A percentile compares a stretch with the other conserved stretches of the same genome.
Evolutionary conservation across 495 filamentous ascomycete species (phyloP).

Genomic region (Parathielavia appendiculata): DNA sequence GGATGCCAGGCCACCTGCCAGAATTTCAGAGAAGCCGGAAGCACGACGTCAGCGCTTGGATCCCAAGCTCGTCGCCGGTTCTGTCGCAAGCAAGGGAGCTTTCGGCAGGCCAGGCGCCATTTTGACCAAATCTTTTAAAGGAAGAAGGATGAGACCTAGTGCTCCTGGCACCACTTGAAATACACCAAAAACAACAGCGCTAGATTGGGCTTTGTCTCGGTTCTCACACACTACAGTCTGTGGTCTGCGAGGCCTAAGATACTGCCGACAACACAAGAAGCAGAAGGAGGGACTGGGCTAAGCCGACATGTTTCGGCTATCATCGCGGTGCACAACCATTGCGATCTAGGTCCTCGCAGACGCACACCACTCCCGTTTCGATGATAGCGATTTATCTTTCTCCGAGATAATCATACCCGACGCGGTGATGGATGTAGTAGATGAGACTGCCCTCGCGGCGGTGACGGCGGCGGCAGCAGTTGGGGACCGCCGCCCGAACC

Average conservation of each 20-base stretch:
- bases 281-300: neutral
- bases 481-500: constrained; percentile 18
- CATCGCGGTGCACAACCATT: neutral
- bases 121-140: neutral
- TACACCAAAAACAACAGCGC: neutral
- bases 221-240: neutral
- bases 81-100: constrained; percentile 4
- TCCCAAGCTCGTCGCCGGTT: neutral
- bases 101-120: constrained; percentile 12
- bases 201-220: neutral
- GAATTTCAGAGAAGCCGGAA: constrained; percentile 1
- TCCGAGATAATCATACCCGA: neutral
- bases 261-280: neutral
- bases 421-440: constrained; percentile 13
- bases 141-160: neutral
- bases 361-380: neutral
- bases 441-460: constrained; percentile 11
- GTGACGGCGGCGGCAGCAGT: constrained; percentile 11
- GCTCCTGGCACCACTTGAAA: neutral
- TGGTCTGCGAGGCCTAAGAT: neutral
- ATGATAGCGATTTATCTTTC: neutral
- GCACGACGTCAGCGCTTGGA: constrained; percentile 11
- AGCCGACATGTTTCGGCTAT: neutral
- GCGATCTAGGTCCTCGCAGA: neutral
- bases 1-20: constrained; percentile 11